Base-by-base conservation (phyloP, 139 green algal genomes). In the Chlorella ohadii region DNA sequence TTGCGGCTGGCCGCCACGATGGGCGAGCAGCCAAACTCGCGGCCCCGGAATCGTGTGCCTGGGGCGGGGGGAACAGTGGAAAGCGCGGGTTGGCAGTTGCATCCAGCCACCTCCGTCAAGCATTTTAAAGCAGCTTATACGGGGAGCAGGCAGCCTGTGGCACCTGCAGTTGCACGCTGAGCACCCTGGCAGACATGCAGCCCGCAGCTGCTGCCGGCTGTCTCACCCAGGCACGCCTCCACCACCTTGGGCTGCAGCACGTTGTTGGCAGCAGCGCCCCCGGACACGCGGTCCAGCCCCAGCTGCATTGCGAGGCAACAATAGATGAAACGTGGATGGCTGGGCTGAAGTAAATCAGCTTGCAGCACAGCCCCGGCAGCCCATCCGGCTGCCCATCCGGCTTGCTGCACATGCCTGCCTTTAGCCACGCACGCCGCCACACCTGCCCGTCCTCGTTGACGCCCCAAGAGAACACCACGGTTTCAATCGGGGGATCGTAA, bases 401-500 rank as follows among this genome's bases (percentile, higher is more conserved):
- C n/a, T n/a, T n/a, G n/a, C n/a, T n/a, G n/a, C n/a, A n/a, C n/a
- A 17, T 33, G 59, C 59, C 59, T n/a, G 25, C 27, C 25, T 31
- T 17, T 33, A 34, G 31, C 66, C n/a, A 47, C 38, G 44, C 33
- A 44, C 91, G 38, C 13, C 91, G 27, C 57, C 87, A 93, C 80
- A 98, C 88, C 89, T 98, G 95, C 1, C 92, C 90, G 76, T 98
- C 96, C 79, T 98, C 96, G 72, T 87, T 87, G 12, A 93, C 93
- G 39, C 96, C 96, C 90, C 92, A 98, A 13, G 85, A 94, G 86
- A 98, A 98, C 33, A 97, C 90, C 0, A 98, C 95, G 17, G 94
- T 88, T 76, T 97, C 94, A 3, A 97, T 92, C 2, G 95, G 95
- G 0, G 95, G 95, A 19, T 82, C 78, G 15, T 33, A 72, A 4